These are phyloP conservation scores for Hypoxylon sp. DNA, from an alignment of 2,329 filamentous ascomycete species.

Conservation along the genomic window DNA sequence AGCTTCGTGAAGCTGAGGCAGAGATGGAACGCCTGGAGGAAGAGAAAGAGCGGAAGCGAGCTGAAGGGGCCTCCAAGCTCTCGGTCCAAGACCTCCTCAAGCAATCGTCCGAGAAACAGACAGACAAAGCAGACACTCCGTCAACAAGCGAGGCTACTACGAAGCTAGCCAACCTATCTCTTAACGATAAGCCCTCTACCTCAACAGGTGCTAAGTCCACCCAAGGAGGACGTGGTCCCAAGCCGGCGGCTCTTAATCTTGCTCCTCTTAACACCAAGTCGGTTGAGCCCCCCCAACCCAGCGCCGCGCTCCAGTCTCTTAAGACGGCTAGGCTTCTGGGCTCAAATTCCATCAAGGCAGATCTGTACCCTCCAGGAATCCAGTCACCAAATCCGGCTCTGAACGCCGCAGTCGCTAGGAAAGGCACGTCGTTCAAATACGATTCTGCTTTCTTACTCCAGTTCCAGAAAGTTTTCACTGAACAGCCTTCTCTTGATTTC, in stretches of 20 bases:
- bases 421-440: conserved; percentile 90
- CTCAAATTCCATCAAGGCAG: conserved; percentile 81
- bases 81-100: conserved; percentile 68
- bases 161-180: conserved; percentile 68
- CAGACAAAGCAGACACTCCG: conserved; percentile 60
- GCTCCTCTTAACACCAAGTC: conserved; percentile 84
- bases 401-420: conserved; percentile 84
- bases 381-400: conserved; percentile 92
- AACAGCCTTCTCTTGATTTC: conserved; percentile 96
- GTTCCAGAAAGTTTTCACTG: conserved; percentile 95
- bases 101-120: conserved; percentile 56
- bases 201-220: conserved; percentile 66
- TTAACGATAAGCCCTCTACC: conserved; percentile 67
- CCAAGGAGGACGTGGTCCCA: conserved; percentile 71
- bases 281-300: conserved; percentile 92
- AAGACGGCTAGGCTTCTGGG: conserved; percentile 92
- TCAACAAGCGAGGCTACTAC: conserved; percentile 60
- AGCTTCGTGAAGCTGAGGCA: conserved; percentile 79
- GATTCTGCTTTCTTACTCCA: conserved; percentile 96
- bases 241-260: conserved; percentile 91
- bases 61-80: conserved; percentile 62
- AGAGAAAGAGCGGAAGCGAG: conserved; percentile 73
- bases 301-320: conserved; percentile 91
- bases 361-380: conserved; percentile 87
- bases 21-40: conserved; percentile 82